Conservation (phyloP, 805 yeast species). For the Lachancea sp. region DNA sequence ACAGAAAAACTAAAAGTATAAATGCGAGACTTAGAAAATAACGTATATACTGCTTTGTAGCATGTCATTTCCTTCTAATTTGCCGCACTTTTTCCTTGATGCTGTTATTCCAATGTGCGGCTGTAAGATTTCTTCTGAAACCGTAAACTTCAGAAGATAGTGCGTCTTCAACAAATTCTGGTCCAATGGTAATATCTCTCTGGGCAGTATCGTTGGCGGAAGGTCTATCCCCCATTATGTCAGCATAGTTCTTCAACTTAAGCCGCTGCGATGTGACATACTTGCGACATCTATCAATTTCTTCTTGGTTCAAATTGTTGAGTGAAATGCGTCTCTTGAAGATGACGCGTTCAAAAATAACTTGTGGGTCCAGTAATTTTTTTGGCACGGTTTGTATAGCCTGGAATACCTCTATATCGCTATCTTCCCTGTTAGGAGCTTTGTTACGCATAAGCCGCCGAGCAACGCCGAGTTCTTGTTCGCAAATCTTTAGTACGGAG, state of each 20-base stretch:
- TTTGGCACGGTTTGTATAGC: constrained; percentile 79
- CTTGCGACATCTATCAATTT: constrained; percentile 67
- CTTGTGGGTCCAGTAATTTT: constrained; percentile 58
- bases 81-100: constrained; percentile 49
- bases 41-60: background rate
- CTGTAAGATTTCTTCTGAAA: constrained; percentile 38
- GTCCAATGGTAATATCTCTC: constrained; percentile 15
- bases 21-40: background rate
- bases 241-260: constrained; percentile 29
- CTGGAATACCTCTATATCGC: constrained; percentile 70
- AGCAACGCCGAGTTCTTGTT: constrained; percentile 45
- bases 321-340: constrained; percentile 67
- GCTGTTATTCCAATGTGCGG: constrained; percentile 59
- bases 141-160: constrained; percentile 39
- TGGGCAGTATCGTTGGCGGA: constrained; percentile 4
- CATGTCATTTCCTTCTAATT: constrained; percentile 27
- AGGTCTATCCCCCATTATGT: constrained; percentile 13
- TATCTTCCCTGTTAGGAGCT: constrained; percentile 27
- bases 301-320: constrained; percentile 75
- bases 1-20: too few relatives aligned
- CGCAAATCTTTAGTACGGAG: constrained; percentile 70
- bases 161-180: constrained; percentile 29
- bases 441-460: constrained; percentile 12
- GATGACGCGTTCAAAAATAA: constrained; percentile 58
- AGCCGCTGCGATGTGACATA: constrained; percentile 65